A percentile compares a stretch with the other conserved stretches of the same genome.
phyloP scores from a whole-genome alignment of 352 stramenopile genomes.

The Globisporangium abappressorium region DNA sequence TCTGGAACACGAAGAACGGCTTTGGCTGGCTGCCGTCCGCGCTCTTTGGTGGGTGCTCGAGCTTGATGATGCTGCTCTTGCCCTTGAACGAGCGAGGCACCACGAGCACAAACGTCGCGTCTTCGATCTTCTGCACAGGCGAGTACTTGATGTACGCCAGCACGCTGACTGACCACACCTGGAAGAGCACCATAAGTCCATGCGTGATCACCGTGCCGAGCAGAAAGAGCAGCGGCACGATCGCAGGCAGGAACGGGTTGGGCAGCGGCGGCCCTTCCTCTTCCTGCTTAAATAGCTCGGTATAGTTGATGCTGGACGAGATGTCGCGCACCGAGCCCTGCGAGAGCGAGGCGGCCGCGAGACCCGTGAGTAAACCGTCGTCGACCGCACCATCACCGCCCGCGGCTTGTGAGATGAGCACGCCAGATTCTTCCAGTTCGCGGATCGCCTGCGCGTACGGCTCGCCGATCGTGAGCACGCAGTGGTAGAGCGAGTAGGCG shows the following conservation, averaged over 20 bases:
- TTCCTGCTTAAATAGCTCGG: constrained; percentile 47
- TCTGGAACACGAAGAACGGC: constrained; percentile 86
- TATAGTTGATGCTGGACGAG: constrained; percentile 53
- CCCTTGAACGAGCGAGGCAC: constrained; percentile 84
- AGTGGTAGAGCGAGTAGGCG: constrained; percentile 70
- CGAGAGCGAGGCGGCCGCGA: constrained; percentile 69
- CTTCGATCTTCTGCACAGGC: constrained; percentile 46
- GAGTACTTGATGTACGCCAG: constrained; percentile 86
- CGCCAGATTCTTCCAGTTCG: constrained; percentile 63
- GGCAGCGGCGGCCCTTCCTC: constrained; percentile 73
- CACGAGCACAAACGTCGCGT: constrained; percentile 80
- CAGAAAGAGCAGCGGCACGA: constrained; percentile 87
- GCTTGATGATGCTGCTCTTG: constrained; percentile 81
- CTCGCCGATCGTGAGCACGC: constrained; percentile 56
- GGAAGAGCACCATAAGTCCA: constrained; percentile 85
- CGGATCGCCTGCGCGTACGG: constrained; percentile 73
- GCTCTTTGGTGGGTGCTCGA: constrained; percentile 40
- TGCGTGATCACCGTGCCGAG: constrained; percentile 76
- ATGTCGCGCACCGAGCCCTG: constrained; percentile 65
- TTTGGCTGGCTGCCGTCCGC: constrained; percentile 33
- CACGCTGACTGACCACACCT: constrained; percentile 85
- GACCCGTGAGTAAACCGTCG: constrained; percentile 38
- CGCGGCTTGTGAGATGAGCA: constrained; percentile 31
- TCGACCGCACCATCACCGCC: constrained; percentile 28
- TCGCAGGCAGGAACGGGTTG: constrained; percentile 89